Base-by-base conservation (phyloP, 257 asterid genomes). In the Ophiorrhiza pumila region DNA sequence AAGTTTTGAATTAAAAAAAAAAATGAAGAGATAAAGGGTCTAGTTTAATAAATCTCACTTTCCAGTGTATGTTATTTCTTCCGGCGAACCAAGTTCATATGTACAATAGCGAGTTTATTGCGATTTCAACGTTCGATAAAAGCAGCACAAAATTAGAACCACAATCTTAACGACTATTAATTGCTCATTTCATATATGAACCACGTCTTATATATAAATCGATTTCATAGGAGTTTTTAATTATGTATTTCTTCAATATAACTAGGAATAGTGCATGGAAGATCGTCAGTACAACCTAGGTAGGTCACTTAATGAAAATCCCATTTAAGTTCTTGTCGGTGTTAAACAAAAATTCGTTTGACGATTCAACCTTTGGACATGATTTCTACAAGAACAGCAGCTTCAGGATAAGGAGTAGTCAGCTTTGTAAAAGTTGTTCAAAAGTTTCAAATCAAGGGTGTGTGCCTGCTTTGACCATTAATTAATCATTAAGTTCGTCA, bases 391-490 rank as follows among this genome's bases (percentile, higher is more conserved):
- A 35, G 52, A 20, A 10, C 57, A 52, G 45, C 10, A 68, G 29
- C 29, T 7, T 10, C 20, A 39, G 55, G 75, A 71, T 58, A 57
- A 57, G 66, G 68, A 11, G 41, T 15, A 17, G 31, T 27, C 62
- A 46, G 11, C 58, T 61, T 11, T 7, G 52, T 14, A 47, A 71
- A 37, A 43, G 59, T 32, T 46, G 46, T 57, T 23, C 50, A 15
- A 41, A 59, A 9, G 68, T 58, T 71, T 43, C 37, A 37, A 31
- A 34, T 29, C 27, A 71, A 58, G 57, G 68, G 42, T 7, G 50
- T 43, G 35, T 55, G 61, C 34, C 32, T 55, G 2, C 58, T 52
- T 20, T 52, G 12, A 52, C 58, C 2, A 52, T 17, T 5, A 52
- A 22, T 52, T 52, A 53, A 0, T 49, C 5, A n/a, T 3, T 7